Conservation (phyloP, 805 yeast species). For the Saturnispora sanitii region DNA sequence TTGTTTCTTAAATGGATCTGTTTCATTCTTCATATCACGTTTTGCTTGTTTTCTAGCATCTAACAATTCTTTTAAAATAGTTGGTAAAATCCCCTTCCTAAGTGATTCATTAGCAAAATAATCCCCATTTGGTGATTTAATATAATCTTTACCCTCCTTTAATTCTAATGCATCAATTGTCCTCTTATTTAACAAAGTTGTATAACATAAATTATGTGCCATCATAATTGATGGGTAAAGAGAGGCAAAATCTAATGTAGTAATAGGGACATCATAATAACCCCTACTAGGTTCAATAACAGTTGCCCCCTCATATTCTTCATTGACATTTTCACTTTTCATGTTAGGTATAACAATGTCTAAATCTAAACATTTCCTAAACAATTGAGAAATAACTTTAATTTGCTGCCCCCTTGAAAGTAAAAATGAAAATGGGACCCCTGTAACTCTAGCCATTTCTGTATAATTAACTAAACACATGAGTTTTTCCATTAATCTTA, state of each 20-base stretch:
- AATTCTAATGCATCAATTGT: conserved; percentile 58
- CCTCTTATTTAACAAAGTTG: conserved; percentile 66
- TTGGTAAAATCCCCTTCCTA: conserved; percentile 84
- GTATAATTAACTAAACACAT: conserved; percentile 97
- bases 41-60: conserved; percentile 91
- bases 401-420: conserved; percentile 94
- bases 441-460: conserved; percentile 99
- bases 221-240: conserved; percentile 97
- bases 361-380: conserved; percentile 81
- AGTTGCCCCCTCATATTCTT: conserved; percentile 98
- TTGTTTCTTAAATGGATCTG: conserved; percentile 87
- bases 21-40: conserved; percentile 80
- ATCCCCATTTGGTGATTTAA: conserved; percentile 85
- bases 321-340: conserved; percentile 69
- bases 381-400: conserved; percentile 90
- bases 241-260: conserved; percentile 95
- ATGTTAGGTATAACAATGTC: conserved; percentile 87
- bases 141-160: conserved; percentile 67
- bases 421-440: conserved; percentile 90
- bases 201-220: conserved; percentile 96
- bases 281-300: conserved; percentile 96
- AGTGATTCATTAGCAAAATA: conserved; percentile 62
- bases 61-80: conserved; percentile 79
- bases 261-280: conserved; percentile 93
- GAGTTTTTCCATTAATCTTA: conserved; percentile 78